Base-by-base conservation (phyloP, 2,329 filamentous ascomycete species). In the Fusarium abutilonis region DNA sequence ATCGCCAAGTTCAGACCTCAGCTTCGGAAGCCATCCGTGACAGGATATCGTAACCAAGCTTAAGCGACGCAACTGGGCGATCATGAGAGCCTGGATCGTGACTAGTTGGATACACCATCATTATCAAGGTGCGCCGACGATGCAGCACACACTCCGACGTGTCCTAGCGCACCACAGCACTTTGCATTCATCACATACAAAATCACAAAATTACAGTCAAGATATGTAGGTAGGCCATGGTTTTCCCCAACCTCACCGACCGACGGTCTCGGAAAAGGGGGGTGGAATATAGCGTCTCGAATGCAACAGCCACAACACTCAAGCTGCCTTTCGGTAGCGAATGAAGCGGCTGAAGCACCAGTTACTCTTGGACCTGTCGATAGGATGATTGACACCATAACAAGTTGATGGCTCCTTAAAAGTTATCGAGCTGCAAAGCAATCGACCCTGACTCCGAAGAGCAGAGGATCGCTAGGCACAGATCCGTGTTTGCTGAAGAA, bases 331-430 rank as follows among this genome's bases (percentile, higher is more conserved):
- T 78, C 80, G 70, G 80, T 76, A 78, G 84, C 88, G 88, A 91
- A 82, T 86, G 85, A 83, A 85, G 86, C 83, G 82, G 79, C 80
- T 78, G 78, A 77, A 80, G 79, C 77, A 81, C 82, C 79, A 78
- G 80, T 95, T 85, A 73, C 77, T 97, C 89, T 96, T 77, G 91
- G 89, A 95, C 88, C 91, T 95, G 93, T 96, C 92, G 90, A 93
- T 91, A 87, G 89, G 90, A 93, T 82, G 79, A 92, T 90, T 88
- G 84, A 90, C 89, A 93, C 86, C 90, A 92, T 88, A 78, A 73
- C 75, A 78, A 76, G 76, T 77, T 78, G 85, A 88, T 91, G 89
- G 88, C 89, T 93, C 90, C 90, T 88, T 92, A 75, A 43, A 63
- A 74, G 80, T 85, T 87, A 92, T 91, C 90, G 91, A 94, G 86